Evolutionary conservation across 2,329 filamentous ascomycete genomes (phyloP).

Genomic region (Truncatella angustata): DNA sequence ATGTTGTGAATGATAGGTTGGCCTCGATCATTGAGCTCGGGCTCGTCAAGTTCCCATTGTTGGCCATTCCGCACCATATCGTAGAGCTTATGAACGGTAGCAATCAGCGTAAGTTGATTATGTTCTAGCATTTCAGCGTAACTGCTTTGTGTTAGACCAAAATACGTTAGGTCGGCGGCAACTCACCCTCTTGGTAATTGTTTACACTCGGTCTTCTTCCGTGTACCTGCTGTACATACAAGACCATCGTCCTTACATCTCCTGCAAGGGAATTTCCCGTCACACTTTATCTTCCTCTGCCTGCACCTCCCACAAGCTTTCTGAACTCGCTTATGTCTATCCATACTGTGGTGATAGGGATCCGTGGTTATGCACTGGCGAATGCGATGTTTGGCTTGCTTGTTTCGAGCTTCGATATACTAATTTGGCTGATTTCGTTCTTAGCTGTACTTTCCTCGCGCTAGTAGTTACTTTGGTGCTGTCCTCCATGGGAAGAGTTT

Average conservation of each 20-base stretch:
- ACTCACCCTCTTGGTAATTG: conserved; percentile 60
- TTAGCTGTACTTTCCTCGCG: conserved; percentile 29
- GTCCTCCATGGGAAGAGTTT: conserved; percentile 49
- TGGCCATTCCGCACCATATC: conserved; percentile 59
- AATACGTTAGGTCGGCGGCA: conserved; percentile 2
- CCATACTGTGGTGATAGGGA: conserved; percentile 38
- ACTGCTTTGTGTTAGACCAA: conserved; percentile 32
- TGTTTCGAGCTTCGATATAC: conserved; percentile 52
- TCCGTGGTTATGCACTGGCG: conserved; percentile 36
- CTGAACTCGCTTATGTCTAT: conserved; percentile 64
- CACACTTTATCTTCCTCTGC: conserved; percentile 71
- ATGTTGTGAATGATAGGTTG: conserved; percentile 66
- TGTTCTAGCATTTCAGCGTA: conserved; percentile 66
- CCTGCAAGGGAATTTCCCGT: conserved; percentile 65
- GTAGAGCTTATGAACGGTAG: conserved; percentile 65
- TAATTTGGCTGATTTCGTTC: conserved; percentile 47
- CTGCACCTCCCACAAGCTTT: conserved; percentile 66
- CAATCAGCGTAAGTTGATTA: conserved; percentile 62
- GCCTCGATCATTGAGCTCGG: conserved; percentile 60
- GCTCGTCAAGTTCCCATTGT: conserved; percentile 62
- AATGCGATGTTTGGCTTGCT: conserved; percentile 35
- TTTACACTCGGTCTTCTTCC: conserved; percentile 69
- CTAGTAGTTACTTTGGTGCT: conserved; percentile 23
- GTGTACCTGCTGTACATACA: conserved; percentile 60
- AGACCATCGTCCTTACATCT: conserved; percentile 64